phyloP scores from a whole-genome alignment of 1,284 basidiomycete genomes.

The Laetiporus sulphureus region DNA sequence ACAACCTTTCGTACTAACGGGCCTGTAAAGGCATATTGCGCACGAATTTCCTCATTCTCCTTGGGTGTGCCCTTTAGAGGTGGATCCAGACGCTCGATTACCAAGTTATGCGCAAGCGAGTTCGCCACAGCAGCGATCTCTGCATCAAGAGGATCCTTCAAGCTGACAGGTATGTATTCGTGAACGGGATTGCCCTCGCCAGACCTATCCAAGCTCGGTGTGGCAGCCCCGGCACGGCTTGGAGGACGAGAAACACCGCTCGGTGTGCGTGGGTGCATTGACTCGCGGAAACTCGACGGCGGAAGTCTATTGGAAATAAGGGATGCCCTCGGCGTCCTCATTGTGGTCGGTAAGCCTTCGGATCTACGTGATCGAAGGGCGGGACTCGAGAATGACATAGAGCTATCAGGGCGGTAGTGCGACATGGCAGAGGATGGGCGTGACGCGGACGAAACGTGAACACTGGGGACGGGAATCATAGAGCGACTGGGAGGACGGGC shows the following conservation, averaged over 20 bases:
- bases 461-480: constrained; percentile 71
- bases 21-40: constrained; percentile 78
- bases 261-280: constrained; percentile 42
- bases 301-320: constrained; percentile 38
- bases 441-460: constrained; percentile 64
- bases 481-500: constrained; percentile 76
- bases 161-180: constrained; percentile 63
- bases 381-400: constrained; percentile 40
- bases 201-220: constrained; percentile 44
- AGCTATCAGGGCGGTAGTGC: constrained; percentile 51
- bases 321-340: constrained; percentile 37
- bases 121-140: constrained; percentile 77
- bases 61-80: constrained; percentile 58
- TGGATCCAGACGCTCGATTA: constrained; percentile 76
- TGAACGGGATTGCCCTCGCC: constrained; percentile 34
- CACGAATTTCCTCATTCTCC: constrained; percentile 73
- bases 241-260: constrained; percentile 43
- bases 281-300: constrained; percentile 72
- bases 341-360: constrained; percentile 41
- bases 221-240: constrained; percentile 56
- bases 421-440: constrained; percentile 69
- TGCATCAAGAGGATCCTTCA: constrained; percentile 74
- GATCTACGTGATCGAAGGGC: constrained; percentile 57
- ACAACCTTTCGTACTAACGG: constrained; percentile 65
- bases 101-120: constrained; percentile 64